Evolutionary conservation across 768 basidiomycete species (phyloP).

Genomic region (Suillus fuscotomentosus): DNA sequence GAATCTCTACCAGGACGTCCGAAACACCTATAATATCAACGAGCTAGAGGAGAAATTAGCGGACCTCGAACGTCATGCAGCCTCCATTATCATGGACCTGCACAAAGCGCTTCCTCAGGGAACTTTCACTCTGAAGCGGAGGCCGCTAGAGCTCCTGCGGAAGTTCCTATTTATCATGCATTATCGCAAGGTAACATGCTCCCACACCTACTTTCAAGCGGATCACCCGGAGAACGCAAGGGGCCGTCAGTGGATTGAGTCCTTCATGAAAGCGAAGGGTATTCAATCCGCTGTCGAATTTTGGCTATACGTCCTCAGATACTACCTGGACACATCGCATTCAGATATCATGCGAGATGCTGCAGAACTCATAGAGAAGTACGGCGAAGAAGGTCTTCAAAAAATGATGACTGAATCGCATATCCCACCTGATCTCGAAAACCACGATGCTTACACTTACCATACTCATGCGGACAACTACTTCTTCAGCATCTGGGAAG

Average conservation of each 20-base stretch:
- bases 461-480: slow-evolving; percentile 21
- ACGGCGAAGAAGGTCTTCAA: neutral
- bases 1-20: slow-evolving; percentile 29
- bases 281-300: neutral
- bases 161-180: neutral
- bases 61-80: slow-evolving; percentile 29
- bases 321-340: neutral
- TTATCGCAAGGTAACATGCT: neutral
- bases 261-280: neutral
- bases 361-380: neutral
- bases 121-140: neutral
- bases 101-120: neutral
- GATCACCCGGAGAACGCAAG: neutral
- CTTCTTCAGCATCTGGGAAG: slow-evolving; percentile 24
- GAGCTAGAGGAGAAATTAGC: slow-evolving; percentile 29
- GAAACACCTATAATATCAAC: slow-evolving; percentile 19
- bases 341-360: neutral
- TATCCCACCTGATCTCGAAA: slow-evolving; percentile 12
- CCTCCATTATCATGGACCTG: slow-evolving; percentile 17
- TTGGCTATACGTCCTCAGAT: neutral
- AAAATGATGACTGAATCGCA: neutral
- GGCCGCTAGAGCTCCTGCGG: neutral
- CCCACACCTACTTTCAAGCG: neutral
- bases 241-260: neutral
- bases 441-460: slow-evolving; percentile 25